A percentile compares a stretch with the other conserved stretches of the same genome.
Evolutionary conservation across 768 basidiomycete genomes (phyloP).

Genomic region (Trametes villosa): DNA sequence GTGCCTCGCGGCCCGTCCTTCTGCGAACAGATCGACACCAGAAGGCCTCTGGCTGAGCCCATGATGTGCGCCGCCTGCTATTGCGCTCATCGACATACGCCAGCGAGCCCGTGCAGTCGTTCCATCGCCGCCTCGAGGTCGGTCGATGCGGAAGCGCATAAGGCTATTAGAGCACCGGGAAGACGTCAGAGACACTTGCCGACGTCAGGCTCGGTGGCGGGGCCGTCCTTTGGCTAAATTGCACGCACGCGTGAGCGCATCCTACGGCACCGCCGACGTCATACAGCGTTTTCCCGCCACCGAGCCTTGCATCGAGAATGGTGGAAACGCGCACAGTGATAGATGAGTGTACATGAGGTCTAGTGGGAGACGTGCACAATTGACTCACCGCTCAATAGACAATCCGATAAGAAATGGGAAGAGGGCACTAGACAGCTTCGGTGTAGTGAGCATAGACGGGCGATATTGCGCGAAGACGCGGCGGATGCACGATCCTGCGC

Average conservation of each 20-base stretch:
- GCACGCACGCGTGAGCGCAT: conserved; percentile 6
- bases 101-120: background rate
- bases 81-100: background rate
- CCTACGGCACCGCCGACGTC: conserved; percentile 13
- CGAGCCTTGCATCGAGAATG: background rate
- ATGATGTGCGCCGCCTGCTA: background rate
- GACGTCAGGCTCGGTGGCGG: conserved; percentile 18
- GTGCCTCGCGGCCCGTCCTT: conserved; percentile 8
- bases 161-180: background rate
- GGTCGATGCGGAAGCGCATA: background rate
- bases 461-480: background rate
- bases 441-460: too few relatives aligned
- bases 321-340: background rate
- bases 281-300: conserved; percentile 1
- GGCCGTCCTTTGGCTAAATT: conserved; percentile 17
- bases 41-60: background rate
- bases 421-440: too few relatives aligned
- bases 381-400: background rate
- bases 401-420: too few relatives aligned
- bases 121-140: conserved; percentile 1
- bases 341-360: conserved; percentile 6
- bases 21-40: conserved; percentile 4
- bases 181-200: background rate
- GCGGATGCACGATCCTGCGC: background rate
- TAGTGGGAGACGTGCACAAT: background rate